A percentile compares a stretch with the other conserved stretches of the same genome.
phyloP scores from a whole-genome alignment of 2,329 filamentous ascomycete species.

The Pleochaeta shiraiana region DNA sequence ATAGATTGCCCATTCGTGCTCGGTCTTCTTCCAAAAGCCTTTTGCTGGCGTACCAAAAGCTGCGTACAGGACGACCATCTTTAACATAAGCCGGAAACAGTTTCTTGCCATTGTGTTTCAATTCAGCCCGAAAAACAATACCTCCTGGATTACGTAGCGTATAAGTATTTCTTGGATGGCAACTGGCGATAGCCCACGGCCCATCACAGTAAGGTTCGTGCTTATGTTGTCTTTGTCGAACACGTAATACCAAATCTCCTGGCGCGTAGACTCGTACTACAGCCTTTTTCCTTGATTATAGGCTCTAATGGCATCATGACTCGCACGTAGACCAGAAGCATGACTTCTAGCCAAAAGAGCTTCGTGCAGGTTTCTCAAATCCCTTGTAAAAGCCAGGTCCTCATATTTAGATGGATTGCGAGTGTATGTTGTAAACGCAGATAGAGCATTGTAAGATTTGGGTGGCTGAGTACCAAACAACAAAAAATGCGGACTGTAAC shows the following conservation, averaged over 20 bases:
- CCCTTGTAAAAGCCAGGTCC: background rate
- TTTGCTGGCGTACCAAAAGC: background rate
- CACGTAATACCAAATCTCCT: background rate
- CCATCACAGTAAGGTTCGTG: background rate
- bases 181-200: background rate
- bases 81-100: background rate
- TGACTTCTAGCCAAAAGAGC: background rate
- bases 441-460: background rate
- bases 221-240: background rate
- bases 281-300: background rate
- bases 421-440: background rate
- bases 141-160: background rate
- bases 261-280: background rate
- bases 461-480: constrained; percentile 4
- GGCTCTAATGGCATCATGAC: background rate
- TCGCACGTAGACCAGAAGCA: background rate
- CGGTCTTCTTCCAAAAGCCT: background rate
- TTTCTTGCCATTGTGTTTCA: background rate
- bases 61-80: background rate
- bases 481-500: constrained; percentile 1
- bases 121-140: background rate
- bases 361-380: background rate
- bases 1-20: background rate
- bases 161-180: background rate
- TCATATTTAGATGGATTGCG: background rate